Percentiles rank a stretch among this genome's conserved stretches.
Evolutionary conservation across 2,329 filamentous ascomycete species (phyloP).

Genomic region (Chaetomium strumarium): DNA sequence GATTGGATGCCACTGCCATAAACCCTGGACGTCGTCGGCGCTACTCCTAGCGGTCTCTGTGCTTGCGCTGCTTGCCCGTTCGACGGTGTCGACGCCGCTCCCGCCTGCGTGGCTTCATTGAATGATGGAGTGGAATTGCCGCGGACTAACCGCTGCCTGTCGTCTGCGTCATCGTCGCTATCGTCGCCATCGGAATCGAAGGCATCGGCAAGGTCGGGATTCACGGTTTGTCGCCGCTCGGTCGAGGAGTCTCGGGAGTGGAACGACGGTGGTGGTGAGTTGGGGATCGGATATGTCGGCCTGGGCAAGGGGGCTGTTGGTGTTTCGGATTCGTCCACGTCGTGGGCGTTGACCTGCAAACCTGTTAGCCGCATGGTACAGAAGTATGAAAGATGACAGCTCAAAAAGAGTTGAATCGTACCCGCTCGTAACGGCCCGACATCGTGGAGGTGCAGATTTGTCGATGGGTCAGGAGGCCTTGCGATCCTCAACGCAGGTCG

Average conservation of each 20-base stretch:
- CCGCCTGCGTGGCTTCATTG: constrained; percentile 19
- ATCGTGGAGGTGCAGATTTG: constrained; percentile 30
- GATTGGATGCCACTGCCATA: constrained; percentile 72
- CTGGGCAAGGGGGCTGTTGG: constrained; percentile 31
- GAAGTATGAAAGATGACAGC: background rate
- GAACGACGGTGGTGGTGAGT: constrained; percentile 75
- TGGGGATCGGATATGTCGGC: constrained; percentile 39
- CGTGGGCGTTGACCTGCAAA: constrained; percentile 51
- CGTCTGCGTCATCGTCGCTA: constrained; percentile 69
- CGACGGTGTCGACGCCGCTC: constrained; percentile 17
- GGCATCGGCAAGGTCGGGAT: constrained; percentile 82
- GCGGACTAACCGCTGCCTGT: constrained; percentile 80
- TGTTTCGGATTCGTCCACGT: constrained; percentile 45
- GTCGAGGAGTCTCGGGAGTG: constrained; percentile 69
- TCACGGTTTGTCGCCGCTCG: constrained; percentile 45
- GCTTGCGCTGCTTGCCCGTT: constrained; percentile 19
- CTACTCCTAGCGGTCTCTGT: constrained; percentile 32
- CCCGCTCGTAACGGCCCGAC: constrained; percentile 54
- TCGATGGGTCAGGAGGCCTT: background rate
- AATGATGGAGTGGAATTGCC: constrained; percentile 40
- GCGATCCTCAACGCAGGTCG: background rate
- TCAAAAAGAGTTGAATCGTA: constrained; percentile 31
- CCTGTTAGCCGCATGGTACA: background rate
- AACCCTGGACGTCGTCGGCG: constrained; percentile 42
- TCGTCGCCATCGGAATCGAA: constrained; percentile 81